Base-by-base conservation (phyloP, 768 basidiomycete species). In the Mycena alexandri region DNA sequence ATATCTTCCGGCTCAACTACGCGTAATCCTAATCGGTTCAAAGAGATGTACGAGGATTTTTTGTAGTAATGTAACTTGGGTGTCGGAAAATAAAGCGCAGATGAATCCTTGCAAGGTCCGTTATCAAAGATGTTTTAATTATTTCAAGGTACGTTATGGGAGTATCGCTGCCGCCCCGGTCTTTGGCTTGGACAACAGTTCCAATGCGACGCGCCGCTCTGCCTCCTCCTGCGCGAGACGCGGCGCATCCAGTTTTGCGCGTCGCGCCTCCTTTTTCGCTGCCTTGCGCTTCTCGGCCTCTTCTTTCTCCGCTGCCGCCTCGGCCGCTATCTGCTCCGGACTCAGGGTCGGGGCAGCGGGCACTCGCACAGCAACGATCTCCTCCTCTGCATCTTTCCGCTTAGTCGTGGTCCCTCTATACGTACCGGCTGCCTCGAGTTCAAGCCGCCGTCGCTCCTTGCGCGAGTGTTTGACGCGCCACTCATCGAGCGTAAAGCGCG, bases 1-100 rank as follows among this genome's bases (percentile, higher is more conserved):
- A 96, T 77, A 90, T 96, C 67, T 96, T 98, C 93, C 92, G 94
- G 69, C 90, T 95, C 79, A 94, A 94, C 82, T 87, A 89, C 75
- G 91, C 88, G 71, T 83, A 76, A 76, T 78, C 29, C 50, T 51
- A 34, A 43, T 38, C 33, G 51, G 21, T 6, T 47, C n/a, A 21
- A 29, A 6, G 51, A 25, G 42, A 54, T 41, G 44, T 36, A 33
- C 25, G 47, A 33, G 34, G 34, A 59, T 38, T 38, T 38, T 29
- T 38, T 38, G 38, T 38, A 38, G 38, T 38, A 38, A 29, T 38
- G 38, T 38, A 38, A 38, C 38, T 38, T 38, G 38, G 38, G 11
- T 11, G 38, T 38, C 19, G 12, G 48, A 50, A 50, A 50, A 29
- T 50, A 50, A 50, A 25, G 25, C 24, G 14, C 11, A 25, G 24